These are phyloP conservation scores for Pichia sp. DNA, from an alignment of 1,139 yeast species.

Conservation along the genomic window DNA sequence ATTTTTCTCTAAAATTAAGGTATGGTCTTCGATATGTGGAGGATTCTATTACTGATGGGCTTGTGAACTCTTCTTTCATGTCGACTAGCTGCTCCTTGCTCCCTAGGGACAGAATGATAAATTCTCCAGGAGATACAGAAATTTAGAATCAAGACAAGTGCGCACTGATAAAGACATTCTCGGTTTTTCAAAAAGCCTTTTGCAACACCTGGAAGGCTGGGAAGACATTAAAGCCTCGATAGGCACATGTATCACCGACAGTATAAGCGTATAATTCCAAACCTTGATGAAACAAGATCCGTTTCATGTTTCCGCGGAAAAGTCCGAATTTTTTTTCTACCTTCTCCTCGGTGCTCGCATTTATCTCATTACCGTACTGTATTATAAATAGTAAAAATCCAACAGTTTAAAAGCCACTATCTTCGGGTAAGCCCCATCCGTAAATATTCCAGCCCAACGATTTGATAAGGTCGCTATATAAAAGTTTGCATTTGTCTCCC, in stretches of 20 bases:
- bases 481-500: conserved; percentile 38
- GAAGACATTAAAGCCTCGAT: not conserved
- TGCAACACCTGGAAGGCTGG: not conserved
- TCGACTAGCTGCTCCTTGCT: not conserved
- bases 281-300: not conserved
- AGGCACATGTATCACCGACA: too few species aligned
- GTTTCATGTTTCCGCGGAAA: conserved; percentile 7
- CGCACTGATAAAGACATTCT: not conserved
- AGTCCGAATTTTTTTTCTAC: too few species aligned
- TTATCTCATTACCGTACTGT: not conserved
- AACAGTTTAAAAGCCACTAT: not conserved
- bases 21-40: conserved; percentile 33
- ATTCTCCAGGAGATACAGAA: not conserved
- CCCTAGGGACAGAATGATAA: not conserved
- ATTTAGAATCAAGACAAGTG: not conserved
- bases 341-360: too few species aligned
- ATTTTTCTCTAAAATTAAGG: conserved; percentile 42
- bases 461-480: conserved; percentile 43
- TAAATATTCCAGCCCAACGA: conserved; percentile 71
- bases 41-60: conserved; percentile 10
- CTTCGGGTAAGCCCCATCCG: conserved; percentile 33
- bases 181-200: too few species aligned
- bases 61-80: conserved; percentile 10
- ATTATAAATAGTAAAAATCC: not conserved
- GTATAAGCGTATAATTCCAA: too few species aligned